These are phyloP conservation scores for Cystofilobasidium capitatum DNA, from an alignment of 768 basidiomycete genomes.

Conservation along the genomic window DNA sequence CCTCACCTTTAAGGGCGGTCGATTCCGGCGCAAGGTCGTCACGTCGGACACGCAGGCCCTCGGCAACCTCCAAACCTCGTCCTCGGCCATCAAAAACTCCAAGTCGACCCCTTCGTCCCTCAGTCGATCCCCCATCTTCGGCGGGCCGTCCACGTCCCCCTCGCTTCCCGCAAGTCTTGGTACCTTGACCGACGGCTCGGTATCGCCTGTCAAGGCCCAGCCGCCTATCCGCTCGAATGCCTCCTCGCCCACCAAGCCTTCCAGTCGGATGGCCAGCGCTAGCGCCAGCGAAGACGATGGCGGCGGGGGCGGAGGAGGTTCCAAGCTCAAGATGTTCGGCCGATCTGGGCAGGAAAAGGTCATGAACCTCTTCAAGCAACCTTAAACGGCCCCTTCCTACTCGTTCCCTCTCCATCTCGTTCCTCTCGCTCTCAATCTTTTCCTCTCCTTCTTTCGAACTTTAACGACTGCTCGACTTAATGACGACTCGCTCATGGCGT, in stretches of 20 bases:
- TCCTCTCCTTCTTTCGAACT: background rate
- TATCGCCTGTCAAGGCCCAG: background rate
- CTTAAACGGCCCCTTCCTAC: background rate
- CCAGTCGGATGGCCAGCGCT: background rate
- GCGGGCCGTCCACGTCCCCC: background rate
- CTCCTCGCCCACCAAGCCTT: slow-evolving; percentile 10
- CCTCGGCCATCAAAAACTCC: background rate
- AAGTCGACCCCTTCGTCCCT: slow-evolving; percentile 3
- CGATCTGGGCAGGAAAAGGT: slow-evolving; percentile 18
- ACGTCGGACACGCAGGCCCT: background rate
- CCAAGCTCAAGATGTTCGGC: slow-evolving; percentile 12
- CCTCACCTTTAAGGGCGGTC: slow-evolving; percentile 20
- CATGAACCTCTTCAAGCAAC: slow-evolving; percentile 18
- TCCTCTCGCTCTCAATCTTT: background rate
- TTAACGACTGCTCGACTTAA: background rate
- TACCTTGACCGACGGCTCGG: background rate
- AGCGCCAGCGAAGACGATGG: slow-evolving; percentile 9
- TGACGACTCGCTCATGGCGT: too few species aligned
- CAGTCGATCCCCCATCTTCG: background rate
- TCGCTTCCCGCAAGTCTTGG: slow-evolving; percentile 4
- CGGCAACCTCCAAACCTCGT: background rate
- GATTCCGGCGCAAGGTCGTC: slow-evolving; percentile 8
- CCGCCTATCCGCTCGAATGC: slow-evolving; percentile 11
- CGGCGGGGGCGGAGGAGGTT: background rate
- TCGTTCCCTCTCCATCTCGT: background rate